Evolutionary conservation across 2,329 filamentous ascomycete genomes (phyloP).

Genomic region (Colletotrichum caudatum): DNA sequence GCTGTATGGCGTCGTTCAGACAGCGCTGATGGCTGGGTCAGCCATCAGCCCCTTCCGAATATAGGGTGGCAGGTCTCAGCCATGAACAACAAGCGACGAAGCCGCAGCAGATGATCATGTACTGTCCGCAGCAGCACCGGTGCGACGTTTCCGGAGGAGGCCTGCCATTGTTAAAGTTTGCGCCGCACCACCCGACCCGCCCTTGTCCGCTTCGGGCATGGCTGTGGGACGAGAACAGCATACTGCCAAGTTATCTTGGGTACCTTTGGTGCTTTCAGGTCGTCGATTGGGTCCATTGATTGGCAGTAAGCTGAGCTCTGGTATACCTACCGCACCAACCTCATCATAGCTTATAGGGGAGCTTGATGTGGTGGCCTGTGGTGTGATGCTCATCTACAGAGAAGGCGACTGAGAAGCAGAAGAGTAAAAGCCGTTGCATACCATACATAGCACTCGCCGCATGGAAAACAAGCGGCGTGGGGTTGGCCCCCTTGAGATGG

Average conservation of each 20-base stretch:
- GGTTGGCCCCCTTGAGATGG: background rate
- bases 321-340: background rate
- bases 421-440: background rate
- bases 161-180: conserved; percentile 27
- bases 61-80: conserved; percentile 37
- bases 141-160: conserved; percentile 14
- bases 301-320: background rate
- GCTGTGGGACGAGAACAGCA: conserved; percentile 26
- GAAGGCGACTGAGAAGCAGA: background rate
- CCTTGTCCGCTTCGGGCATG: conserved; percentile 25
- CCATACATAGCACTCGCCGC: background rate
- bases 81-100: conserved; percentile 21
- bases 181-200: conserved; percentile 1
- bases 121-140: conserved; percentile 29
- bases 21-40: conserved; percentile 17
- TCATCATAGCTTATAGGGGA: background rate
- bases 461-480: conserved; percentile 9
- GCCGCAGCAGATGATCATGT: conserved; percentile 32
- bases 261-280: too few relatives aligned
- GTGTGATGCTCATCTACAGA: background rate
- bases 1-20: conserved; percentile 8
- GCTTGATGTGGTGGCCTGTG: too few relatives aligned
- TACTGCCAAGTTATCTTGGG: too few relatives aligned
- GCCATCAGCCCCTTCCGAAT: conserved; percentile 2
- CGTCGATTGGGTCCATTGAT: background rate